A percentile compares a stretch with the other conserved stretches of the same genome.
Conservation (phyloP, 1,139 yeast genomes). For the Suhomyces yuchorum region DNA sequence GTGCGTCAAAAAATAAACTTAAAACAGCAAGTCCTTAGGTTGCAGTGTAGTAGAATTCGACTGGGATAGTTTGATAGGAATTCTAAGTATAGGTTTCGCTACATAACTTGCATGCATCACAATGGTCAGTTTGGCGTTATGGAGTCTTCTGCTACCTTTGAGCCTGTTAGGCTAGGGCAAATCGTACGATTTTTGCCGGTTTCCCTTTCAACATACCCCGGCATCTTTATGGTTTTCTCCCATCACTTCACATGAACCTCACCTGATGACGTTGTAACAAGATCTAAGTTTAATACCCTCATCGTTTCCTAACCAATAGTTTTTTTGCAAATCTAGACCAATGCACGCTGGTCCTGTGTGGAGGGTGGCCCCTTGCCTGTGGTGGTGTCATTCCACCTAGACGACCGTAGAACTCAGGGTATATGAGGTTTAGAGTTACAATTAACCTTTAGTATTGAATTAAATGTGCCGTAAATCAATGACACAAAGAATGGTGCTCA, state of each 20-base stretch:
- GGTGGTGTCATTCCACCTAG: conserved; percentile 4
- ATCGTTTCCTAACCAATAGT: conserved; percentile 4
- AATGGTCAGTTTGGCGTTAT: not conserved
- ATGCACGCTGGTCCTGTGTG: not conserved
- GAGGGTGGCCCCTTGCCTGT: conserved; percentile 4
- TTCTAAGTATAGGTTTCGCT: not conserved
- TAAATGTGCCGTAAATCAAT: conserved; percentile 3
- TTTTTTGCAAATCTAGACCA: conserved; percentile 3
- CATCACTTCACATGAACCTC: conserved; percentile 3
- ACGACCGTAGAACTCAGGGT: not conserved
- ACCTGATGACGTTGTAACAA: conserved; percentile 4
- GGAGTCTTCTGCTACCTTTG: not conserved
- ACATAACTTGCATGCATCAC: not conserved
- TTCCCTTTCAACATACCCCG: not conserved
- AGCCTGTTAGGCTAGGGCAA: not conserved
- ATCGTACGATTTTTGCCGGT: not conserved
- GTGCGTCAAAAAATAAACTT: not conserved
- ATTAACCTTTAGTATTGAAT: not conserved
- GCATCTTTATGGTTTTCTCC: not conserved
- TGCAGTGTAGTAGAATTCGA: not conserved
- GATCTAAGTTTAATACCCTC: not conserved
- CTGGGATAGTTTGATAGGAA: not conserved
- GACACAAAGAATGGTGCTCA: not conserved
- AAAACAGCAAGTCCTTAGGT: not conserved
- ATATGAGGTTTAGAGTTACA: not conserved